Conservation (phyloP, 345 rosid species). For the Laguncularia racemosa region DNA sequence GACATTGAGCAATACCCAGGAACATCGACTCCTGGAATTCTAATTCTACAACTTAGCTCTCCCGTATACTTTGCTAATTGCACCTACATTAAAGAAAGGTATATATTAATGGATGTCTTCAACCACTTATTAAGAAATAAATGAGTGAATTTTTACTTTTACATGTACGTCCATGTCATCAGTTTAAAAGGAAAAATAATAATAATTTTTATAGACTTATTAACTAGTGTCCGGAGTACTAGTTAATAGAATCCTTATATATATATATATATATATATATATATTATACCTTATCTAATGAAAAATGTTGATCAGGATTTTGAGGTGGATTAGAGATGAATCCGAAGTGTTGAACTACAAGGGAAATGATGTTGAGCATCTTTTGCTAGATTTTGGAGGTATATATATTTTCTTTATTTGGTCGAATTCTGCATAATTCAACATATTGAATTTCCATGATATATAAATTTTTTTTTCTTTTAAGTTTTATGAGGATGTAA, state of each 20-base stretch:
- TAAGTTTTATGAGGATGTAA: too few species aligned
- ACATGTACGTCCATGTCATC: too few species aligned
- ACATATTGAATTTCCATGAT: too few species aligned
- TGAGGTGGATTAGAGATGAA: conserved; percentile 47
- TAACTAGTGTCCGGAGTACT: neutral
- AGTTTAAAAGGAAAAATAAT: too few species aligned
- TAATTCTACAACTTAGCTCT: conserved; percentile 64
- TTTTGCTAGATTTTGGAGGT: conserved; percentile 66
- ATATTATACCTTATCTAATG: neutral
- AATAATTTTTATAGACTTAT: too few species aligned
- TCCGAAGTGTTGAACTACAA: conserved; percentile 20
- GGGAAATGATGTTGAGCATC: conserved; percentile 27
- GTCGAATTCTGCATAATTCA: neutral
- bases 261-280: neutral
- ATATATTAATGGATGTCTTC: neutral
- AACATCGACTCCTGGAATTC: conserved; percentile 28
- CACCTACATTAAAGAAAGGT: conserved; percentile 61
- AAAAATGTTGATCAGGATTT: conserved; percentile 21
- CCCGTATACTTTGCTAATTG: conserved; percentile 67
- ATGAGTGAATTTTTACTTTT: too few species aligned
- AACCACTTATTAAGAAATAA: too few species aligned
- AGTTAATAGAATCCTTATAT: neutral
- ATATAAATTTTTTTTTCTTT: too few species aligned
- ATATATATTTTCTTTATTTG: neutral
- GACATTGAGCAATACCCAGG: conserved; percentile 62